Conservation (phyloP, 331 rosid genomes). For the Stylosanthes scabra region DNA sequence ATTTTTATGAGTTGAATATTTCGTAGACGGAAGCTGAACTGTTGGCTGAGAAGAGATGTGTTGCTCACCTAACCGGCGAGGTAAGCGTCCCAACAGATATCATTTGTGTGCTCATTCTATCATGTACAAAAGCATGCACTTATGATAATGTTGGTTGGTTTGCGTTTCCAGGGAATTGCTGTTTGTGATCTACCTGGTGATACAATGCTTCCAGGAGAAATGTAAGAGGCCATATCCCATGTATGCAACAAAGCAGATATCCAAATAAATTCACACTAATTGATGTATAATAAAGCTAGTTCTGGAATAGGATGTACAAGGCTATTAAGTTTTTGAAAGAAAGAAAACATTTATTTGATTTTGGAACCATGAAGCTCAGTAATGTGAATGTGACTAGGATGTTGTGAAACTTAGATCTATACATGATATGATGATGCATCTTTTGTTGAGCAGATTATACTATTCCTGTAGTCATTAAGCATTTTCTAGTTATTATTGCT, state of each 20-base stretch:
- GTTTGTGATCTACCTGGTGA: constrained; percentile 94
- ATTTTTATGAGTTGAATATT: constrained; percentile 7
- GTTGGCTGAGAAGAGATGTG: constrained; percentile 94
- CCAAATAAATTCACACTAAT: constrained; percentile 28
- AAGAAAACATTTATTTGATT: constrained; percentile 33
- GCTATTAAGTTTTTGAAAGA: not conserved
- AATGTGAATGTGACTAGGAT: constrained; percentile 31
- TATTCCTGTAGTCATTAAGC: too few relatives aligned
- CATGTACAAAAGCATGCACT: not conserved
- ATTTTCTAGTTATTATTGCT: too few relatives aligned
- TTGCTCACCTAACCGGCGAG: constrained; percentile 96
- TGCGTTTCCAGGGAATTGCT: constrained; percentile 67
- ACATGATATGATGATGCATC: not conserved
- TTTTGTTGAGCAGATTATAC: not conserved
- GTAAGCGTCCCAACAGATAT: constrained; percentile 40
- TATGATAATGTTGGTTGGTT: not conserved
- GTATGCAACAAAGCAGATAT: constrained; percentile 23
- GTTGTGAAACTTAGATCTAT: constrained; percentile 24
- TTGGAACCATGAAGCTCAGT: constrained; percentile 6
- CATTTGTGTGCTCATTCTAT: not conserved
- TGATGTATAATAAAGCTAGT: constrained; percentile 31
- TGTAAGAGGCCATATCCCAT: constrained; percentile 51
- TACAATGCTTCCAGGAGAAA: constrained; percentile 98
- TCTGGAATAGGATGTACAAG: not conserved
- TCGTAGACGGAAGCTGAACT: constrained; percentile 92